phyloP scores from a whole-genome alignment of 2,329 filamentous ascomycete genomes.

The Neoascochyta sp. region DNA sequence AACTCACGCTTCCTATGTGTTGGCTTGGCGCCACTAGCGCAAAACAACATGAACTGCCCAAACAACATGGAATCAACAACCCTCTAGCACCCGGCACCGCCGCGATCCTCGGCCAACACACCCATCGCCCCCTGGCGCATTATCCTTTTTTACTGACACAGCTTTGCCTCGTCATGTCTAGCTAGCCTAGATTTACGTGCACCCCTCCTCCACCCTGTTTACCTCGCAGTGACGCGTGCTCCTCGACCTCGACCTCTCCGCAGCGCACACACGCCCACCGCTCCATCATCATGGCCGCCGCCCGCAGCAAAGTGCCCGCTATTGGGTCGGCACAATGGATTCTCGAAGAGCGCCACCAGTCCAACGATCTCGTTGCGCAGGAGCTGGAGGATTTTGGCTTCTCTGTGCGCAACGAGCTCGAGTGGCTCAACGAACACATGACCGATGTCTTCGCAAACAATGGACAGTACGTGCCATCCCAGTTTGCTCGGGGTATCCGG shows the following conservation, averaged over 20 bases:
- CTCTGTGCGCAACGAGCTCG: constrained; percentile 86
- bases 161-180: constrained; percentile 16
- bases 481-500: too few relatives aligned
- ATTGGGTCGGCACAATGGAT: constrained; percentile 86
- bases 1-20: too few relatives aligned
- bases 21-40: too few relatives aligned
- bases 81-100: constrained; percentile 11
- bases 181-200: constrained; percentile 9
- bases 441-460: constrained; percentile 83
- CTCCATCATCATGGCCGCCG: constrained; percentile 27
- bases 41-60: too few relatives aligned
- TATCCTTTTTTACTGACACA: constrained; percentile 9
- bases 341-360: constrained; percentile 74
- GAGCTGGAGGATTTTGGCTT: constrained; percentile 93
- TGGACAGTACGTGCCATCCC: constrained; percentile 78
- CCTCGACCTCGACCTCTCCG: constrained; percentile 4
- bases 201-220: constrained; percentile 11
- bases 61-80: constrained; percentile 14
- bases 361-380: constrained; percentile 68
- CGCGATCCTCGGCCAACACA: constrained; percentile 12
- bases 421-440: constrained; percentile 99
- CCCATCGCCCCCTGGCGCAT: constrained; percentile 10
- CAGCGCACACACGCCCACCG: constrained; percentile 5
- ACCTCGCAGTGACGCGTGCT: constrained; percentile 24
- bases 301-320: constrained; percentile 43